phyloP scores from a whole-genome alignment of 2,329 filamentous ascomycete species.

The Pseudocercospora eumusae region DNA sequence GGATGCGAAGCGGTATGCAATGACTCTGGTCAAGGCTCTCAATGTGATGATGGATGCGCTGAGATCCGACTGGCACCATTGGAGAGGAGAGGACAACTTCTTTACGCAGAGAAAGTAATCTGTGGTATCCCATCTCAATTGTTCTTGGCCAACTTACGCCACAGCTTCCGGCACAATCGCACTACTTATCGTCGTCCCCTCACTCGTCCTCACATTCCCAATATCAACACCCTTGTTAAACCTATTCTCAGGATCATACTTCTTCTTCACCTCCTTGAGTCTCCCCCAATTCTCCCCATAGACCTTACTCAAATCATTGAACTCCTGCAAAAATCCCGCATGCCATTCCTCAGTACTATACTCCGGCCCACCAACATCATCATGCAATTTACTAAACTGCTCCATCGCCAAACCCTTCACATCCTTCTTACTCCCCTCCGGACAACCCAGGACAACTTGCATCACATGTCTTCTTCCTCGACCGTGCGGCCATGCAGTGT shows the following conservation, averaged over 20 bases:
- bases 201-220: slow-evolving; percentile 16
- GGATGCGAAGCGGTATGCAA: background rate
- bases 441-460: slow-evolving; percentile 32
- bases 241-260: slow-evolving; percentile 25
- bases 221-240: slow-evolving; percentile 32
- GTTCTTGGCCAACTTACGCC: too few species aligned
- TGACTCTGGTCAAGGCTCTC: background rate
- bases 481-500: slow-evolving; percentile 35
- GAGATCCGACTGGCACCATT: too few species aligned
- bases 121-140: too few species aligned
- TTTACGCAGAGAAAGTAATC: too few species aligned
- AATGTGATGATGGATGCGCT: background rate
- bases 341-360: slow-evolving; percentile 31
- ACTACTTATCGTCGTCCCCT: slow-evolving; percentile 13
- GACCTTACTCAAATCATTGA: slow-evolving; percentile 29
- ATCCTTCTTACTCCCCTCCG: slow-evolving; percentile 24
- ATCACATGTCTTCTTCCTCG: slow-evolving; percentile 30
- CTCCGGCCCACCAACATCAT: slow-evolving; percentile 26
- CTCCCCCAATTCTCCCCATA: slow-evolving; percentile 32
- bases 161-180: slow-evolving; percentile 2
- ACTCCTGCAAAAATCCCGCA: slow-evolving; percentile 32
- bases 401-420: slow-evolving; percentile 26
- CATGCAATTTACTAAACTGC: slow-evolving; percentile 22
- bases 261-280: slow-evolving; percentile 29
- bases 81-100: too few species aligned